Evolutionary conservation across 1,284 basidiomycete species (phyloP).

Genomic region (Termitomyces sp.): DNA sequence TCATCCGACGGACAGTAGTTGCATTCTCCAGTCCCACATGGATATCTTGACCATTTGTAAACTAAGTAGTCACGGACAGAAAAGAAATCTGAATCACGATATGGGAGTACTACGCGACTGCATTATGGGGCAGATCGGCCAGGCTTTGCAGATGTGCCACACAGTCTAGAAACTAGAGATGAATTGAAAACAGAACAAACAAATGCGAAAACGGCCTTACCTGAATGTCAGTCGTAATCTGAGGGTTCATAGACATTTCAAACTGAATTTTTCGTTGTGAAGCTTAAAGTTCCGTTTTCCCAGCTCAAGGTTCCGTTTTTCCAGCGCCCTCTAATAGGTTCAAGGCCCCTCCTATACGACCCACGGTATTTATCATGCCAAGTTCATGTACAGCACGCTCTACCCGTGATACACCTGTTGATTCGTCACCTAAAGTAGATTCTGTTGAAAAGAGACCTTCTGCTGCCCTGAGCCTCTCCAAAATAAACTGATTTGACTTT

Average conservation of each 20-base stretch:
- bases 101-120: neutral
- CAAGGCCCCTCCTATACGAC: conserved; percentile 35
- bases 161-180: neutral
- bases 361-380: conserved; percentile 30
- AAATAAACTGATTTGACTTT: conserved; percentile 44
- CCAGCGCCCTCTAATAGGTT: conserved; percentile 28
- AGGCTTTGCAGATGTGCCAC: neutral
- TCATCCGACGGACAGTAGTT: too few relatives aligned
- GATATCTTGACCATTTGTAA: neutral
- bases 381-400: conserved; percentile 43
- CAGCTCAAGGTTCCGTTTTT: conserved; percentile 1
- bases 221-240: neutral
- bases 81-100: neutral
- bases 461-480: conserved; percentile 49
- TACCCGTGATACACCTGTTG: conserved; percentile 45
- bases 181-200: neutral
- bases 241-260: too few relatives aligned
- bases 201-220: neutral
- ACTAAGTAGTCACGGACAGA: neutral
- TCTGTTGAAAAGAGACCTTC: conserved; percentile 39
- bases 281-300: neutral
- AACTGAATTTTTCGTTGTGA: too few relatives aligned
- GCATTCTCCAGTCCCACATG: neutral
- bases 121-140: neutral
- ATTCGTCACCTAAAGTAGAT: conserved; percentile 33